Conservation (phyloP, 2,329 filamentous ascomycete species). For the Aureobasidium sp. region DNA sequence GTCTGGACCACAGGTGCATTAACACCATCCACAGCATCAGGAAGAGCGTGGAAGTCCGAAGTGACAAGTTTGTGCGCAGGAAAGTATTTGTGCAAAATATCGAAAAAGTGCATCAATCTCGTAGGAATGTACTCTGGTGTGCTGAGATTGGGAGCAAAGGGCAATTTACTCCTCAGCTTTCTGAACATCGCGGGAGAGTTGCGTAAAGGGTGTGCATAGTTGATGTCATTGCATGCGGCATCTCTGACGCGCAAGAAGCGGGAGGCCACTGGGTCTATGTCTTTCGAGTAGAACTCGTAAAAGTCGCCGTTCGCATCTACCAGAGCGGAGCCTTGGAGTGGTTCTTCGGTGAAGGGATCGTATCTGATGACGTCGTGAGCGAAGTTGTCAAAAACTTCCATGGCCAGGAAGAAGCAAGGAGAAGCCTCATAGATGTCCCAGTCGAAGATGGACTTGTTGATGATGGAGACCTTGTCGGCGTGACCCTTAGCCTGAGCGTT, state of each 20-base stretch:
- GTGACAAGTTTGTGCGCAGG: slow-evolving; percentile 81
- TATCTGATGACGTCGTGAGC: slow-evolving; percentile 92
- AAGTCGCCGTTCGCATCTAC: slow-evolving; percentile 82
- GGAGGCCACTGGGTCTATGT: slow-evolving; percentile 72
- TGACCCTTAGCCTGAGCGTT: slow-evolving; percentile 66
- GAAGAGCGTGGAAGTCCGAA: slow-evolving; percentile 82
- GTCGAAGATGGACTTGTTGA: slow-evolving; percentile 91
- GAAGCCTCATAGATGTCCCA: slow-evolving; percentile 83
- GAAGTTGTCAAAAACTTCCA: slow-evolving; percentile 99
- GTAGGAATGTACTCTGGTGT: slow-evolving; percentile 90
- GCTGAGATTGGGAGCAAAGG: slow-evolving; percentile 68
- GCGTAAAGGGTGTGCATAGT: slow-evolving; percentile 55
- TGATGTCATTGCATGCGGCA: slow-evolving; percentile 54
- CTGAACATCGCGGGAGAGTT: slow-evolving; percentile 45
- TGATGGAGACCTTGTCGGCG: slow-evolving; percentile 78
- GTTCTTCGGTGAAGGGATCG: slow-evolving; percentile 68
- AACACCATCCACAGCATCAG: slow-evolving; percentile 71
- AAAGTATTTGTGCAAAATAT: slow-evolving; percentile 79
- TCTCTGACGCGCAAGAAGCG: slow-evolving; percentile 80
- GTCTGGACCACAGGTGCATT: slow-evolving; percentile 97
- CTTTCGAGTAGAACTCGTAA: slow-evolving; percentile 81
- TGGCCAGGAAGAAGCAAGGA: slow-evolving; percentile 93
- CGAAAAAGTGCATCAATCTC: slow-evolving; percentile 92
- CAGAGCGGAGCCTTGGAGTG: slow-evolving; percentile 81
- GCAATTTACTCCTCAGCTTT: slow-evolving; percentile 54